Evolutionary conservation across 495 filamentous ascomycete genomes (phyloP), one percentile per base, ranked within the genome.

Genomic region (Hyaloscypha hepaticicola): DNA sequence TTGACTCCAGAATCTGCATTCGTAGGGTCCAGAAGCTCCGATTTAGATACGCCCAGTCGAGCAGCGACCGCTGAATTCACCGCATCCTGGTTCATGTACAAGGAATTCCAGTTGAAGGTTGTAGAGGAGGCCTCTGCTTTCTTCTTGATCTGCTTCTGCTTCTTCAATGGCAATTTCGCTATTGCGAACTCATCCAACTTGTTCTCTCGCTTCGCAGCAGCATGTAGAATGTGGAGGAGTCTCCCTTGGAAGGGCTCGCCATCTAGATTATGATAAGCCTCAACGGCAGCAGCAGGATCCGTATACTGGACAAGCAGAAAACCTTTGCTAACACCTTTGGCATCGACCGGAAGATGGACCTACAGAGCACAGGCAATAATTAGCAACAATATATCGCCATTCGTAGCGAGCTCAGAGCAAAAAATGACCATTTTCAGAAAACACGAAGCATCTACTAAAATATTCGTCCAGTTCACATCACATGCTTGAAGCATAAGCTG

Each of bases 81-180:
- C 49, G 95, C 91, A 81, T 99, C 93, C 78, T 96, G 91, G 76
- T 88, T 97, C 93, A 99, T 95, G 75, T 95, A 98, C 51, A 99
- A 79, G 19, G 92, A 93, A 78, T 98, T 99, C 96, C 95, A 99
- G 73, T 90, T 96, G 76, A 97, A 97, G 11, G 84, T 84, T 8
- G 83, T 87, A 7, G 87, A 87, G 16, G 90, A 82, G 27, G 93
- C 89, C 60, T 90, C 86, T 45, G 85, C 79, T 74, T 90, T 96
- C 65, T 88, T 88, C 77, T 90, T 92, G 51, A 98, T 87, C 66
- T 94, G 82, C 66, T 89, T 91, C 75, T 97, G 95, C 71, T 96
- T 96, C 73, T 97, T 97, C 61, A 97, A 79, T 24, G 95, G 95
- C 61, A 99, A 76, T 73, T 96, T 91, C 1, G 93, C 89, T 38